These are phyloP conservation scores for Malassezia dermatis DNA, from an alignment of 1,284 basidiomycete genomes.

Conservation along the genomic window DNA sequence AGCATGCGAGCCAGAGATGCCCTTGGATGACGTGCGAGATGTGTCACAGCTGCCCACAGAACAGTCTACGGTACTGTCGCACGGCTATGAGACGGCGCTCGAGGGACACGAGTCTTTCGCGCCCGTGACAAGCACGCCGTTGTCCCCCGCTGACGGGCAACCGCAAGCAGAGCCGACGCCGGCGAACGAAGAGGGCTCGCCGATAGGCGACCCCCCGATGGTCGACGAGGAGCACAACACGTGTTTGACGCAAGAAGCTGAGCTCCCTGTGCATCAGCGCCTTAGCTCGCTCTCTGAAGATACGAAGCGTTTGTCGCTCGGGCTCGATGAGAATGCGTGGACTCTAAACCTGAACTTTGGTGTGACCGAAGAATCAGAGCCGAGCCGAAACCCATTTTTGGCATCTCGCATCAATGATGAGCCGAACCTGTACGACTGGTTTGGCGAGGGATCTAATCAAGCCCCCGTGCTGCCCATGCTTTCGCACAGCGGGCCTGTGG, in stretches of 20 bases:
- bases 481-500: neutral
- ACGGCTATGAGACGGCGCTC: neutral
- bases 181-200: neutral
- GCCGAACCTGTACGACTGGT: neutral
- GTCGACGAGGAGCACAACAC: neutral
- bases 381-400: neutral
- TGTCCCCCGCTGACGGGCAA: neutral
- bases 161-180: neutral
- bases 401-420: neutral
- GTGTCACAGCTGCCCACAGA: neutral
- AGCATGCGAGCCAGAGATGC: neutral
- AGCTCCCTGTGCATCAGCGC: neutral
- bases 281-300: neutral
- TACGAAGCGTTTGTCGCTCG: conserved; percentile 14
- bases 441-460: neutral
- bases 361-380: neutral
- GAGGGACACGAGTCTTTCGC: neutral
- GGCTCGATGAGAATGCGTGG: conserved; percentile 9
- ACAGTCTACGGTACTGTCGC: neutral
- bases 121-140: neutral
- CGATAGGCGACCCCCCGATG: neutral
- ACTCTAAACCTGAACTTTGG: conserved; percentile 9
- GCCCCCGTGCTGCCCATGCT: neutral
- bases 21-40: neutral
- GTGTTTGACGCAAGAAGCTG: neutral